These are phyloP conservation scores for Nothomitra cinnamomea DNA, from an alignment of 2,329 filamentous ascomycete genomes.

Conservation along the genomic window DNA sequence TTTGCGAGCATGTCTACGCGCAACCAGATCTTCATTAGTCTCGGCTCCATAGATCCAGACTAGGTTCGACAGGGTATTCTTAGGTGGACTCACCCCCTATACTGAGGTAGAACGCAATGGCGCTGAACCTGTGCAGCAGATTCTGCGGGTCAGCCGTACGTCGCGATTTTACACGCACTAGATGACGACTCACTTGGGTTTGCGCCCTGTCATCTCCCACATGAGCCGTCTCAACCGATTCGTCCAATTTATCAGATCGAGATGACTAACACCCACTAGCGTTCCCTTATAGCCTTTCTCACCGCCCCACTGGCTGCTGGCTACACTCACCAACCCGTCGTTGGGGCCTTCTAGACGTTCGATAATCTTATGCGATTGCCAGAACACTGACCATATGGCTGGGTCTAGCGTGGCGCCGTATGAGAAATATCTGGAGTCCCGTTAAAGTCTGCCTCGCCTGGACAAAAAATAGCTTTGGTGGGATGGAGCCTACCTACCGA, in stretches of 20 bases:
- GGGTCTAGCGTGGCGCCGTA: slow-evolving; percentile 43
- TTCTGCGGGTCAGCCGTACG: neutral
- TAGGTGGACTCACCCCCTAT: slow-evolving; percentile 24
- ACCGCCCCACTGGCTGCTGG: slow-evolving; percentile 41
- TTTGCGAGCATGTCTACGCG: slow-evolving; percentile 14
- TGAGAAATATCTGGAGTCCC: slow-evolving; percentile 34
- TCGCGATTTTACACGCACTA: neutral
- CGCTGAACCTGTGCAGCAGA: slow-evolving; percentile 36
- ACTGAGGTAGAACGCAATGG: slow-evolving; percentile 48
- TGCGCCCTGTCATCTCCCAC: slow-evolving; percentile 37
- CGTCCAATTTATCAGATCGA: slow-evolving; percentile 51
- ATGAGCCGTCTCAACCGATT: slow-evolving; percentile 42
- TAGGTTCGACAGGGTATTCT: no score
- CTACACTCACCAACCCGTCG: slow-evolving; percentile 43
- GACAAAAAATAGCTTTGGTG: neutral
- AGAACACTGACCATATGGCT: slow-evolving; percentile 37
- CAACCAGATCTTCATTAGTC: no score
- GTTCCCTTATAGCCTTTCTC: slow-evolving; percentile 40
- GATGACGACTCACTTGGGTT: slow-evolving; percentile 28
- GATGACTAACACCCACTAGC: slow-evolving; percentile 42
- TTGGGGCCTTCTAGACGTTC: slow-evolving; percentile 37
- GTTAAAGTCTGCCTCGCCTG: neutral
- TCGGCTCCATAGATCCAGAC: no score
- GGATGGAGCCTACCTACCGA: slow-evolving; percentile 19
- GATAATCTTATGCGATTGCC: slow-evolving; percentile 37